phyloP scores from a whole-genome alignment of 257 asterid species.

The Penstemon eatonii region DNA sequence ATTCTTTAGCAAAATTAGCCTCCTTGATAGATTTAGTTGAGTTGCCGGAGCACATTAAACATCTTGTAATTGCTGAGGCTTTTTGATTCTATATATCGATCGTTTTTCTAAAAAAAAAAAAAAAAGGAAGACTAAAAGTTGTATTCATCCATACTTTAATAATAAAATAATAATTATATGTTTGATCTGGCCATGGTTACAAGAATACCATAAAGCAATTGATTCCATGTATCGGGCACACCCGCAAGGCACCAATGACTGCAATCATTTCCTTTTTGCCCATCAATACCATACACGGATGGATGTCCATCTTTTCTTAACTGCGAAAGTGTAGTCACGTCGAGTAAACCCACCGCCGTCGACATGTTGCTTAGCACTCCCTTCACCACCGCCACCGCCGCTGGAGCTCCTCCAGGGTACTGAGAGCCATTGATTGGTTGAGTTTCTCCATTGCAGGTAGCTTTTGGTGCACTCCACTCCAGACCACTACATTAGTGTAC shows the following conservation, averaged over 20 bases:
- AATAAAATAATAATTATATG: too few species aligned
- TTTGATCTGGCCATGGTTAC: constrained; percentile 28
- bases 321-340: constrained; percentile 59
- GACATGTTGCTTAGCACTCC: constrained; percentile 50
- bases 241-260: constrained; percentile 87
- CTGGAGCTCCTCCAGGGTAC: constrained; percentile 51
- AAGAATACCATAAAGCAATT: constrained; percentile 45
- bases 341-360: constrained; percentile 50
- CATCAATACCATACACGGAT: constrained; percentile 46
- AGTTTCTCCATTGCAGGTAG: constrained; percentile 52
- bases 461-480: constrained; percentile 56
- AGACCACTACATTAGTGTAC: constrained; percentile 42
- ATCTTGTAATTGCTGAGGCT: too few species aligned
- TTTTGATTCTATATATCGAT: too few species aligned
- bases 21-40: too few species aligned
- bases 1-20: too few species aligned
- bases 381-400: constrained; percentile 66
- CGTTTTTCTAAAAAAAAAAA: too few species aligned
- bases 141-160: too few species aligned
- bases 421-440: constrained; percentile 39
- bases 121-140: too few species aligned
- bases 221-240: constrained; percentile 73
- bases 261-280: constrained; percentile 53
- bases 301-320: constrained; percentile 82
- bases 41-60: too few species aligned